These are phyloP conservation scores for Pestalotiopsis sp. DNA, from an alignment of 2,329 filamentous ascomycete genomes.

Conservation along the genomic window DNA sequence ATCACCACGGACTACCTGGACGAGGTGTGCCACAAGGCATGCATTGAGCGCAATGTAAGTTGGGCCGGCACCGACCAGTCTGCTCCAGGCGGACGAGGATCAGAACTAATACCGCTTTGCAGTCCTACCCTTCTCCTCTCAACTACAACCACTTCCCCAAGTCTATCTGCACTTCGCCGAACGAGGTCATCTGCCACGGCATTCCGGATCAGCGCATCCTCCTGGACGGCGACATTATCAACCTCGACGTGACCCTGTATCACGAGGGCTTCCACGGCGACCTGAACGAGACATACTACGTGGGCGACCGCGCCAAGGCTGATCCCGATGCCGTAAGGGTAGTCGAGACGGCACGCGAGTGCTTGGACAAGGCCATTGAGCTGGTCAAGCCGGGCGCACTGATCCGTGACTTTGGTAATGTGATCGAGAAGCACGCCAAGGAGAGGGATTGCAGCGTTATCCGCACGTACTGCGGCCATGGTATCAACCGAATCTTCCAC, in stretches of 20 bases:
- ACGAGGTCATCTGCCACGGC: constrained; percentile 98
- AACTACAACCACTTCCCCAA: constrained; percentile 98
- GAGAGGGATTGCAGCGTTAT: constrained; percentile 84
- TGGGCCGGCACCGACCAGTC: background rate
- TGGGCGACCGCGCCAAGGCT: constrained; percentile 82
- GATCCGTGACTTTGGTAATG: constrained; percentile 90
- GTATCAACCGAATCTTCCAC: constrained; percentile 93
- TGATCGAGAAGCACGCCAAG: constrained; percentile 96
- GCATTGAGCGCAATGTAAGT: constrained; percentile 71
- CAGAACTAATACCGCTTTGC: background rate
- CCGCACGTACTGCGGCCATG: constrained; percentile 94
- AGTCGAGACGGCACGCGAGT: constrained; percentile 87
- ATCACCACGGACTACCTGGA: constrained; percentile 79
- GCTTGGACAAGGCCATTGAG: constrained; percentile 86
- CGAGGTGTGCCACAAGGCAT: constrained; percentile 75
- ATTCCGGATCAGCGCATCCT: constrained; percentile 91
- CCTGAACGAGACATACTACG: constrained; percentile 98
- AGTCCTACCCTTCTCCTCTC: constrained; percentile 93
- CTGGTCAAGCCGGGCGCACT: constrained; percentile 90
- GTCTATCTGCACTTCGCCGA: constrained; percentile 93
- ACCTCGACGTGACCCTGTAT: constrained; percentile 94
- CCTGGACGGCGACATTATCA: constrained; percentile 92
- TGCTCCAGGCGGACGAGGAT: background rate
- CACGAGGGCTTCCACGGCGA: constrained; percentile 95
- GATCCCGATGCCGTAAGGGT: constrained; percentile 88